These are phyloP conservation scores for Asterionellopsis glacialis DNA, from an alignment of 108 stramenopile species.

Conservation along the genomic window DNA sequence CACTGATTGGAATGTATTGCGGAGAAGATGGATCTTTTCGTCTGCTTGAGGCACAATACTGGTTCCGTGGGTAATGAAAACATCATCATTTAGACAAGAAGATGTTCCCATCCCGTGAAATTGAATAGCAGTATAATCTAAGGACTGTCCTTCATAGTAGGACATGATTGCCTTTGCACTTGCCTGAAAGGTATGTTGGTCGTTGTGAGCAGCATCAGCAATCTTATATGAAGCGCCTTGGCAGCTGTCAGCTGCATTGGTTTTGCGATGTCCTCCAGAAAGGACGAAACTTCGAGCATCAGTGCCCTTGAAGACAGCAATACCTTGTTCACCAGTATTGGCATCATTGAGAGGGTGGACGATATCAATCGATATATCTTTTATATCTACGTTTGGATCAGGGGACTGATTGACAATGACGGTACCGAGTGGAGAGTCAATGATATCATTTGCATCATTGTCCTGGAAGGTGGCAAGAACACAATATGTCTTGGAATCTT, in stretches of 20 bases:
- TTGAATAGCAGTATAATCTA: conserved; percentile 22
- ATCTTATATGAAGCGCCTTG: conserved; percentile 3
- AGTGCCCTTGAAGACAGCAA: conserved; percentile 17
- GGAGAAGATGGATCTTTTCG: too few relatives aligned
- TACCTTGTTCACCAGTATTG: conserved; percentile 18
- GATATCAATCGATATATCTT: conserved; percentile 18
- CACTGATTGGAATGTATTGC: too few relatives aligned
- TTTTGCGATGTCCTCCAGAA: conserved; percentile 17
- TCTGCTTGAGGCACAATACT: neutral
- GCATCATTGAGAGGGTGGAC: conserved; percentile 19
- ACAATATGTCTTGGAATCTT: conserved; percentile 10
- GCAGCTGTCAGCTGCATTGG: conserved; percentile 6
- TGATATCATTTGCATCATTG: neutral
- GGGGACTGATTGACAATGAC: conserved; percentile 9
- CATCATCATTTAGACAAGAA: conserved; percentile 13
- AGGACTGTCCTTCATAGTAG: conserved; percentile 4
- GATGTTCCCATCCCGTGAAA: conserved; percentile 19
- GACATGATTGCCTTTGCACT: conserved; percentile 12
- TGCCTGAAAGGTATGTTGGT: conserved; percentile 15
- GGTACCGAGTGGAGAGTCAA: conserved; percentile 15
- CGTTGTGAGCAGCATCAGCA: conserved; percentile 22
- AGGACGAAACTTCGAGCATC: conserved; percentile 16
- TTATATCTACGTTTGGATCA: neutral
- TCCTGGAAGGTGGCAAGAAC: conserved; percentile 10
- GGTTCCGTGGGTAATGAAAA: conserved; percentile 17